Conservation (phyloP, 2,329 filamentous ascomycete species). For the Penicillium sp. region DNA sequence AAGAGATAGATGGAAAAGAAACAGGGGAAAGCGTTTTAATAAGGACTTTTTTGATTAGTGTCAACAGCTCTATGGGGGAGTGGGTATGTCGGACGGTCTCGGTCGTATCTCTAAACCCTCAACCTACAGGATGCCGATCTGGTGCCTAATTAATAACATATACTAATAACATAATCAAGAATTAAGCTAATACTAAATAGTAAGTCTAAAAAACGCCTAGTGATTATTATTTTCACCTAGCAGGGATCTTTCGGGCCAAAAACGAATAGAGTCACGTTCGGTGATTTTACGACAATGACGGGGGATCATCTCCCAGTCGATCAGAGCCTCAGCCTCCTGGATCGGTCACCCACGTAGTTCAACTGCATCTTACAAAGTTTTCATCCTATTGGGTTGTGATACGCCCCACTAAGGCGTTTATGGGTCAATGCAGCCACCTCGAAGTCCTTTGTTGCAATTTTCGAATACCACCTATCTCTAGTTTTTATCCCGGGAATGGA, state of each 20-base stretch:
- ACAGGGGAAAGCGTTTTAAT: background rate
- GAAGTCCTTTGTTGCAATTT: background rate
- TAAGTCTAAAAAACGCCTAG: background rate
- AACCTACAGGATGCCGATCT: background rate
- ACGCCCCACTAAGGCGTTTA: background rate
- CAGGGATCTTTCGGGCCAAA: background rate
- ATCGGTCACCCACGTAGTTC: background rate
- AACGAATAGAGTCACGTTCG: background rate
- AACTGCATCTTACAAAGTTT: background rate
- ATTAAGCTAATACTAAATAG: background rate
- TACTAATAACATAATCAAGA: background rate
- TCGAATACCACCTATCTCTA: background rate
- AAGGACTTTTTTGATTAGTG: background rate
- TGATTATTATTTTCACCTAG: background rate
- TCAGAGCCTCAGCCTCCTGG: conserved; percentile 11
- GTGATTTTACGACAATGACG: background rate
- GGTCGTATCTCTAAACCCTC: background rate
- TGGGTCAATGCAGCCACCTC: background rate
- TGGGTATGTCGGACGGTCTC: conserved; percentile 1
- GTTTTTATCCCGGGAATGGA: background rate
- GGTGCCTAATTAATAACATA: conserved; percentile 1
- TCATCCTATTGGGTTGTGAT: background rate
- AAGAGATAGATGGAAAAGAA: background rate
- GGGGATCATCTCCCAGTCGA: conserved; percentile 1
- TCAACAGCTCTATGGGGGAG: background rate